Evolutionary conservation across 2,329 filamentous ascomycete species (phyloP), one percentile per base, ranked within the genome.

Genomic region (Aspergillus sp.): DNA sequence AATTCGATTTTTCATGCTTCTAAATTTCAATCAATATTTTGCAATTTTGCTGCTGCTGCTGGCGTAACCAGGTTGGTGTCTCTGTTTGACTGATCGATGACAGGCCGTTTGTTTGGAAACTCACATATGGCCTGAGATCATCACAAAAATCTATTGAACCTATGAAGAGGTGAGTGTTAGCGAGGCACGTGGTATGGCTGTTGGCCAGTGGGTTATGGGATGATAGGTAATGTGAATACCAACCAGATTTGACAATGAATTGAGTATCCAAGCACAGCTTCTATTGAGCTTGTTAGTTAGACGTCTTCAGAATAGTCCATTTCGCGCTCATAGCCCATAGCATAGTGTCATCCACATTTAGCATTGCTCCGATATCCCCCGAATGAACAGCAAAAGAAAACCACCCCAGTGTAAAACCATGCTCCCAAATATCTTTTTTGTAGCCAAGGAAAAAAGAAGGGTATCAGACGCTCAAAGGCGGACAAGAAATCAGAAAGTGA

Each of bases 1-100:
- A 63, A 61, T 66, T 65, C 48, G 54, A 63, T 65, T 28, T 7
- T 28, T 59, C 55, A 50, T 60, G 54, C 56, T 63, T 66, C 58
- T 65, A 66, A 65, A 60, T 30, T 67, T 36, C 32, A 36, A 36
- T 36, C 32, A 36, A 36, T 36, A 36, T 13, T 32, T 36, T 36
- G 32, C 57, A 64, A 54, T 55, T 32, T 25, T 32, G 41, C 41
- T 45, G 41, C 17, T 21, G 56, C 49, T 53, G 50, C 49, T 58
- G 58, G 54, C 59, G 57, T 38, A 54, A 32, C 39, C 55, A 60
- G 10, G 39, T 41, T 1, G 7, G 25, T 25, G 30, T 41, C 23
- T 41, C 23, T n/a, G 43, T 17, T 7, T n/a, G 12, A 36, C 32
- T 36, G 32, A 15, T 13, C 12, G 32, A 6, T 36, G 0, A 0